These are phyloP conservation scores for Scheffersomyces spartinae DNA, from an alignment of 805 yeast genomes.

Conservation along the genomic window DNA sequence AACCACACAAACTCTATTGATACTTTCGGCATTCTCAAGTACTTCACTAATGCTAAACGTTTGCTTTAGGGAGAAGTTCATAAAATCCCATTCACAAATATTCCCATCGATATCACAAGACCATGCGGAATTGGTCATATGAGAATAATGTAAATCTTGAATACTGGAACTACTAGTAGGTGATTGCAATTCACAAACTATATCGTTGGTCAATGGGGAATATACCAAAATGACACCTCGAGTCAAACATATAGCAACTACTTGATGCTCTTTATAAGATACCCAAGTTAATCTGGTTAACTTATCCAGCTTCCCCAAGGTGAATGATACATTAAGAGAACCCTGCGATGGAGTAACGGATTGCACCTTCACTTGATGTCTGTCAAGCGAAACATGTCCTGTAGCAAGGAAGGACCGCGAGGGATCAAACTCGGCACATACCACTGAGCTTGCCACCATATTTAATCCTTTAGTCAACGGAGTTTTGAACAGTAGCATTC, in stretches of 20 bases:
- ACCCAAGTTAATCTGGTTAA: constrained; percentile 48
- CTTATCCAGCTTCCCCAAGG: constrained; percentile 39
- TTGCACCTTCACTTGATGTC: constrained; percentile 58
- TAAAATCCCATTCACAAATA: constrained; percentile 52
- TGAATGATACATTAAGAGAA: constrained; percentile 35
- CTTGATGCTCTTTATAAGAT: constrained; percentile 26
- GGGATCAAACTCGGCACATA: constrained; percentile 46
- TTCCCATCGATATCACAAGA: constrained; percentile 47
- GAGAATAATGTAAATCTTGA: constrained; percentile 36
- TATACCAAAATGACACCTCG: constrained; percentile 55
- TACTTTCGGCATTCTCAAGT: constrained; percentile 14
- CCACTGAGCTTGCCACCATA: constrained; percentile 17
- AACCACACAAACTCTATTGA: constrained; percentile 19
- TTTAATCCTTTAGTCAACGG: too few relatives aligned
- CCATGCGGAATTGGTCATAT: constrained; percentile 37
- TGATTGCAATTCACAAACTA: constrained; percentile 40
- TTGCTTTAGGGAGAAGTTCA: constrained; percentile 27
- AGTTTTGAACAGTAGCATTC: too few relatives aligned
- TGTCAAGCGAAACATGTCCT: constrained; percentile 56
- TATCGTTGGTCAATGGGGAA: constrained; percentile 53
- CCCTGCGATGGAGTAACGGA: constrained; percentile 33
- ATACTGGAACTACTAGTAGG: constrained; percentile 34
- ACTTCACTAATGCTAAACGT: constrained; percentile 32
- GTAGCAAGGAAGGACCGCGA: constrained; percentile 53
- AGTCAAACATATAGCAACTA: constrained; percentile 51